Percentiles rank a stretch among this genome's conserved stretches.
Conservation (phyloP, 179 eudicot species). For the Sideroxylon spinosum region DNA sequence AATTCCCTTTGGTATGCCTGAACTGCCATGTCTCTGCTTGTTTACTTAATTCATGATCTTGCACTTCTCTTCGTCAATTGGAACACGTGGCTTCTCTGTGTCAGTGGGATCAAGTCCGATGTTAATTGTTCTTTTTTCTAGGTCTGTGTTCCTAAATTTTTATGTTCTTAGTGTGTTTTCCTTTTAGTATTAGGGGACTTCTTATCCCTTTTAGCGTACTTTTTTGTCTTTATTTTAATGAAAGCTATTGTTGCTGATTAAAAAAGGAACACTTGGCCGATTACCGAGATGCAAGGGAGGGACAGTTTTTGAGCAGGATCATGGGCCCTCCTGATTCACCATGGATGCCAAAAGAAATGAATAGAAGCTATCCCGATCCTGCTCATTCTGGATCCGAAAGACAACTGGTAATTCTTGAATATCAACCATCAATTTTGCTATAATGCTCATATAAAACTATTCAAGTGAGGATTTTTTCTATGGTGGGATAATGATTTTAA, state of each 20-base stretch:
- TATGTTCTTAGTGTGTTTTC: too few relatives aligned
- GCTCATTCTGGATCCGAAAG: conserved; percentile 46
- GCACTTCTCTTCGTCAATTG: conserved; percentile 1
- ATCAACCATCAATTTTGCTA: conserved; percentile 7
- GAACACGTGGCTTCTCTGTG: too few relatives aligned
- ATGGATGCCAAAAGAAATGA: conserved; percentile 47
- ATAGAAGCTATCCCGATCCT: conserved; percentile 42
- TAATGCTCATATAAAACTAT: not conserved
- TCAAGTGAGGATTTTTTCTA: not conserved
- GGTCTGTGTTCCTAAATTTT: too few relatives aligned
- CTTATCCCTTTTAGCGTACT: too few relatives aligned
- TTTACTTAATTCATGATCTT: conserved; percentile 2
- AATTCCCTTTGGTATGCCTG: not conserved
- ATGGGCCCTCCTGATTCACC: conserved; percentile 48
- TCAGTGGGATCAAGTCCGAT: too few relatives aligned
- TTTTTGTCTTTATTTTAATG: too few relatives aligned
- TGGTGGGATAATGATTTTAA: too few relatives aligned
- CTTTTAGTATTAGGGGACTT: too few relatives aligned
- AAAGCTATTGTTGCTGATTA: too few relatives aligned
- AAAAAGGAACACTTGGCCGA: conserved; percentile 66
- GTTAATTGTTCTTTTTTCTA: too few relatives aligned
- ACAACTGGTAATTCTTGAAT: conserved; percentile 33
- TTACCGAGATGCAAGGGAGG: conserved; percentile 50
- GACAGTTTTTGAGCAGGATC: conserved; percentile 37
- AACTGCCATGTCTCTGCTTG: not conserved